These are phyloP conservation scores for Boletus smithii DNA, from an alignment of 1,284 basidiomycete species.

Conservation along the genomic window DNA sequence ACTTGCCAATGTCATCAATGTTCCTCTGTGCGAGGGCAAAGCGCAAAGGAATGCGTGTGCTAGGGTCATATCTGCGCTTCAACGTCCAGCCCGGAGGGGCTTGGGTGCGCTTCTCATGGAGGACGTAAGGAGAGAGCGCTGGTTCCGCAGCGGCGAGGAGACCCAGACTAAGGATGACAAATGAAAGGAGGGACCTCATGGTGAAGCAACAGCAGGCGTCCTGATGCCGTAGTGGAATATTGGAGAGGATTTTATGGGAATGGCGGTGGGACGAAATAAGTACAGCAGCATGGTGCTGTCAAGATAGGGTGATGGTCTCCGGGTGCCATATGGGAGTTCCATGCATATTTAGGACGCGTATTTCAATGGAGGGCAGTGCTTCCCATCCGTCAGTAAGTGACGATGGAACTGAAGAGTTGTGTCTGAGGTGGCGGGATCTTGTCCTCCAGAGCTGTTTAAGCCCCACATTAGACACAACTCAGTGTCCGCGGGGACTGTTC, in stretches of 20 bases:
- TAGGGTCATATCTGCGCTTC: constrained; percentile 26
- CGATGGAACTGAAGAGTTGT: not conserved
- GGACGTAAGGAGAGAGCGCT: constrained; percentile 10
- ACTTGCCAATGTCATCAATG: constrained; percentile 36
- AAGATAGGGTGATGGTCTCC: constrained; percentile 9
- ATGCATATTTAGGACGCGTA: constrained; percentile 1
- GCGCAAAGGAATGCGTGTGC: constrained; percentile 33
- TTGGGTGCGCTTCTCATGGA: constrained; percentile 35
- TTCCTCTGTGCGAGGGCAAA: constrained; percentile 43
- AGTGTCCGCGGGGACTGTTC: not conserved
- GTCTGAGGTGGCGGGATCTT: not conserved
- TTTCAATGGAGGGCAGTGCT: not conserved
- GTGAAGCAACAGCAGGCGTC: not conserved
- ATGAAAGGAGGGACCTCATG: constrained; percentile 18
- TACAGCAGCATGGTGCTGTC: constrained; percentile 5
- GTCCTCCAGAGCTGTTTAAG: not conserved
- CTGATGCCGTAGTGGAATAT: not conserved
- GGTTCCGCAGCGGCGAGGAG: constrained; percentile 15
- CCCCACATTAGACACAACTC: not conserved
- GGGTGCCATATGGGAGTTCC: constrained; percentile 5
- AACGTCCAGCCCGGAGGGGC: constrained; percentile 36
- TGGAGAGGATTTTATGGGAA: constrained; percentile 12
- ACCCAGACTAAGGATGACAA: constrained; percentile 18
- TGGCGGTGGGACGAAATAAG: constrained; percentile 12
- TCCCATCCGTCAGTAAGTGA: not conserved